Conservation (phyloP, 2,329 filamentous ascomycete species). For the Claviceps paspali region DNA sequence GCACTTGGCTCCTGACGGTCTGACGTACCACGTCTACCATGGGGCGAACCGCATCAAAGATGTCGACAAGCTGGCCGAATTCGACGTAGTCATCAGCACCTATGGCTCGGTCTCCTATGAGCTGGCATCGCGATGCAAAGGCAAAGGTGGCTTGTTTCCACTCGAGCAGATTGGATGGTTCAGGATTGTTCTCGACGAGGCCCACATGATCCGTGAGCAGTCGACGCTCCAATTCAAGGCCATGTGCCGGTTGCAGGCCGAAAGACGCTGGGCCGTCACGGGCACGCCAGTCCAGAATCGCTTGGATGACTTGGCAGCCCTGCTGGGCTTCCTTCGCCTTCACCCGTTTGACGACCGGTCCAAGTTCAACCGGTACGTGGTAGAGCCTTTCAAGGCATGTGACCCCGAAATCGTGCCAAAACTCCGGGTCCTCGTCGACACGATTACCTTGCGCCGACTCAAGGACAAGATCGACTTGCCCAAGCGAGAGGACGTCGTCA, state of each 20-base stretch:
- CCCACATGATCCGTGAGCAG: constrained; percentile 83
- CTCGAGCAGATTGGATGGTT: constrained; percentile 79
- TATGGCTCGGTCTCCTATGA: constrained; percentile 82
- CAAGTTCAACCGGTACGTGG: constrained; percentile 66
- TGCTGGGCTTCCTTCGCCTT: constrained; percentile 73
- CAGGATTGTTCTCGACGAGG: constrained; percentile 85
- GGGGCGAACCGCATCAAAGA: constrained; percentile 62
- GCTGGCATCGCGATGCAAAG: constrained; percentile 45
- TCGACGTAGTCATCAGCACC: constrained; percentile 80
- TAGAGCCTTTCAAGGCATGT: constrained; percentile 73
- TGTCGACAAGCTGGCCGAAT: constrained; percentile 49
- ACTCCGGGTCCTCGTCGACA: constrained; percentile 78
- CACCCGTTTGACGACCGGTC: constrained; percentile 68
- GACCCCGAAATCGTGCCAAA: constrained; percentile 74
- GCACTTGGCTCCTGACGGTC: constrained; percentile 49
- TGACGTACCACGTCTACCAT: constrained; percentile 77
- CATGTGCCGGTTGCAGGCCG: constrained; percentile 62
- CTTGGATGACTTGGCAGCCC: constrained; percentile 73
- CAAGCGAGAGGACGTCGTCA: constrained; percentile 53
- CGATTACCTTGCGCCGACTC: constrained; percentile 78
- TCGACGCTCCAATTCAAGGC: constrained; percentile 70
- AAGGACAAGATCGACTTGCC: constrained; percentile 86
- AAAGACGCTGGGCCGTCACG: constrained; percentile 90
- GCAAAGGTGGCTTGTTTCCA: constrained; percentile 45
- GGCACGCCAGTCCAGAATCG: constrained; percentile 93